Base-by-base conservation (phyloP, 2,329 filamentous ascomycete species). In the Sporothrix schenckii region DNA sequence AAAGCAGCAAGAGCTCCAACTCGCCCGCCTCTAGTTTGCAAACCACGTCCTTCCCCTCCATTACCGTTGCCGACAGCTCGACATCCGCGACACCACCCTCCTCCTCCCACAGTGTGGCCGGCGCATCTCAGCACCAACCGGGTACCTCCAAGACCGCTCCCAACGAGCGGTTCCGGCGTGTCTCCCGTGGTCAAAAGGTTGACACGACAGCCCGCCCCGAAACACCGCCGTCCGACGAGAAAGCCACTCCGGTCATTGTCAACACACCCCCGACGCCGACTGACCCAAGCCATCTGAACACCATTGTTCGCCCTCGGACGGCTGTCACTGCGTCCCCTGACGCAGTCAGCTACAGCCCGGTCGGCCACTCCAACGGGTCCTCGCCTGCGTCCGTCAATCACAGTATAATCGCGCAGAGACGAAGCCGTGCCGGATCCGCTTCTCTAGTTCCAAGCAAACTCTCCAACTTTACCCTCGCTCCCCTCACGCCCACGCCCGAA, bases 361-460 rank as follows among this genome's bases (percentile, higher is more conserved):
- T 70, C 47, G 77, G 63, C 74, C 77, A 69, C 74, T 77, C 84
- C 73, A 83, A 86, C 84, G 86, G 89, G 72, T 88, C 89, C 74
- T 83, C 87, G 50, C 86, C 88, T 74, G 34, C 60, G 6, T 56
- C 67, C 30, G 19, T 47, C 16, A 72, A 69, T 56, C 88, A 87
- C 76, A 90, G 87, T 76, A 92, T 92, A 87, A 92, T 89, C 80
- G 87, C 89, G 71, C 91, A 94, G 72, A 80, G 83, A 76, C 82
- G 85, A 74, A 78, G 78, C 72, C 83, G 83, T 76, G 84, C 88
- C 83, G 82, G 82, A 76, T 87, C 85, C 73, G 80, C 79, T 72
- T 85, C 80, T 70, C 80, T 89, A 73, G 86, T 85, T 56, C 94
- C 93, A 44, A 97, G 93, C 85, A 97, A 96, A 81, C 85, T 97